Evolutionary conservation across 495 filamentous ascomycete species (phyloP).

Genomic region (Penicillium dipodomyicola): DNA sequence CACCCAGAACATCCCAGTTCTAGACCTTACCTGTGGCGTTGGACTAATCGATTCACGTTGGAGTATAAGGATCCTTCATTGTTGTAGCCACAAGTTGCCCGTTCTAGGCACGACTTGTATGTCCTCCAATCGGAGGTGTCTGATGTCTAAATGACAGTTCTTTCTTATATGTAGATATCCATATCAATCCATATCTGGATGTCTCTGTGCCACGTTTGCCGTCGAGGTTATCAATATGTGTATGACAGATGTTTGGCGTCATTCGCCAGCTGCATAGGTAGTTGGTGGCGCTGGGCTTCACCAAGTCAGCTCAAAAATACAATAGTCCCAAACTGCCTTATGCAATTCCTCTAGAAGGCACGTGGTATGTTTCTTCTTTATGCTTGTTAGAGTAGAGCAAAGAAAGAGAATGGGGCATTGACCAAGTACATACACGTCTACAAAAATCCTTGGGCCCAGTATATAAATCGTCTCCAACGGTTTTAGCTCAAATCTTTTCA

Average conservation of each 20-base stretch:
- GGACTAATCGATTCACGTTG: not conserved
- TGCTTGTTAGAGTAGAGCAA: not conserved
- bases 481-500: not conserved
- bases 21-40: conserved; percentile 7
- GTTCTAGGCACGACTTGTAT: not conserved
- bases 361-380: not conserved
- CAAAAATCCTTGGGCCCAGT: not conserved
- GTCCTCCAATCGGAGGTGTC: not conserved
- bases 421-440: not conserved
- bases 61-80: not conserved
- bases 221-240: not conserved
- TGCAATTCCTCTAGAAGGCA: not conserved
- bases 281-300: not conserved
- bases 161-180: not conserved
- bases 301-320: not conserved
- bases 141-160: not conserved
- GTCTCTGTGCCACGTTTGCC: not conserved
- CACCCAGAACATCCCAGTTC: not conserved
- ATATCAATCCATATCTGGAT: not conserved
- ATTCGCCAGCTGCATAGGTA: not conserved
- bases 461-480: not conserved
- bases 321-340: not conserved
- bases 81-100: not conserved
- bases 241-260: conserved; percentile 6
- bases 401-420: not conserved